Evolutionary conservation across 2,329 filamentous ascomycete genomes (phyloP).

Genomic region (Fusarium vanettenii): DNA sequence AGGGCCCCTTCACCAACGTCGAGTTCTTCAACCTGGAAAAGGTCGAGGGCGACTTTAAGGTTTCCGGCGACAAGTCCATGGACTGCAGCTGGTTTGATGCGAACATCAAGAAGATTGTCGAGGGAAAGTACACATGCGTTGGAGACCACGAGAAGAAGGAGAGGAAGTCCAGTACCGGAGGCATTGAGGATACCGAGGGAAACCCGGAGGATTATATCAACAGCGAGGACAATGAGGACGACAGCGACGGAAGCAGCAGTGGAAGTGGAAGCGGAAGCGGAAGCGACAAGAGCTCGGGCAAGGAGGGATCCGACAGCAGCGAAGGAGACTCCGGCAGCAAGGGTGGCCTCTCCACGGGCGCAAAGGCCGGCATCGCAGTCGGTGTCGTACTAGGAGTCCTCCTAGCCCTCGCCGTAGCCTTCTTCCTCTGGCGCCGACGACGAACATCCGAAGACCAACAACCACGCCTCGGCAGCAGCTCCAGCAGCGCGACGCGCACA

Average conservation of each 20-base stretch:
- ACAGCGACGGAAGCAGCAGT: neutral
- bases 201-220: conserved; percentile 41
- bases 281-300: conserved; percentile 5
- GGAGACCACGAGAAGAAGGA: conserved; percentile 42
- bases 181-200: conserved; percentile 43
- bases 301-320: neutral
- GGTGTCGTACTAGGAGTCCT: conserved; percentile 24
- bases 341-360: conserved; percentile 37
- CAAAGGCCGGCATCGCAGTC: conserved; percentile 40
- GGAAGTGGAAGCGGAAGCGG: neutral
- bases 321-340: conserved; percentile 10
- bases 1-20: conserved; percentile 41
- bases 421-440: conserved; percentile 38
- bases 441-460: neutral
- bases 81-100: conserved; percentile 47
- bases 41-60: conserved; percentile 44
- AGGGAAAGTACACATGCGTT: conserved; percentile 40
- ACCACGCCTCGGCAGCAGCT: conserved; percentile 33
- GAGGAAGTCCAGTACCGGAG: conserved; percentile 41
- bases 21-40: conserved; percentile 43
- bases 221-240: conserved; percentile 12
- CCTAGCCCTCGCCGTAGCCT: conserved; percentile 12
- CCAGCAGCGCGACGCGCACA: conserved; percentile 27
- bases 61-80: conserved; percentile 41
- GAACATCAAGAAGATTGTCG: conserved; percentile 41